A percentile compares a stretch with the other conserved stretches of the same genome.
These are phyloP conservation scores for Fusarium proliferatum DNA, from an alignment of 2,329 filamentous ascomycete species.

Conservation along the genomic window DNA sequence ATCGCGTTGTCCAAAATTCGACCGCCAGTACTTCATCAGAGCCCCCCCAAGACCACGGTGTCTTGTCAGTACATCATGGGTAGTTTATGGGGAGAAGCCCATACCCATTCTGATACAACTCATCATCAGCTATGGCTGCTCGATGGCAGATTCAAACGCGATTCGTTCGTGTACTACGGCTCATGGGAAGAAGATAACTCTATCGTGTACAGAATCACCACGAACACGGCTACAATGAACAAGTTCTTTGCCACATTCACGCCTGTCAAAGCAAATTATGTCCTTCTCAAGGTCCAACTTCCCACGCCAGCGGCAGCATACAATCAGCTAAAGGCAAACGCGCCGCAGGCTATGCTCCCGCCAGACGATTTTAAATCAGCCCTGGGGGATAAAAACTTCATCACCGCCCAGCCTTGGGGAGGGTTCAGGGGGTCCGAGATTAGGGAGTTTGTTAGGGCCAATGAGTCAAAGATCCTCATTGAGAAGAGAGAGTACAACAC, in stretches of 20 bases:
- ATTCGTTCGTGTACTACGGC: neutral
- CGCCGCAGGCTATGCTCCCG: neutral
- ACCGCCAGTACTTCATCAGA: neutral
- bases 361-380: neutral
- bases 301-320: neutral
- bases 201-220: neutral
- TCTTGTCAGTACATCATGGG: neutral
- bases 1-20: too few relatives aligned
- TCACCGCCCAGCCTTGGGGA: fast-evolving
- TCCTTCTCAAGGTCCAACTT: neutral
- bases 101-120: neutral
- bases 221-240: fast-evolving
- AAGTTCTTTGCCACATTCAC: neutral
- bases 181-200: neutral
- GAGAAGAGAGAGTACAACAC: neutral
- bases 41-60: neutral
- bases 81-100: neutral
- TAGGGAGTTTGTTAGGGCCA: neutral
- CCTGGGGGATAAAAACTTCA: neutral
- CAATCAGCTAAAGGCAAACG: neutral
- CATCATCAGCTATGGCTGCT: neutral
- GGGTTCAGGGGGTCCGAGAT: neutral
- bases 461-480: neutral
- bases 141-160: neutral
- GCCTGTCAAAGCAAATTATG: neutral